Percentiles rank a stretch among this genome's conserved stretches.
These are phyloP conservation scores for Diplodia sapinea DNA, from an alignment of 2,329 filamentous ascomycete species.

Conservation along the genomic window DNA sequence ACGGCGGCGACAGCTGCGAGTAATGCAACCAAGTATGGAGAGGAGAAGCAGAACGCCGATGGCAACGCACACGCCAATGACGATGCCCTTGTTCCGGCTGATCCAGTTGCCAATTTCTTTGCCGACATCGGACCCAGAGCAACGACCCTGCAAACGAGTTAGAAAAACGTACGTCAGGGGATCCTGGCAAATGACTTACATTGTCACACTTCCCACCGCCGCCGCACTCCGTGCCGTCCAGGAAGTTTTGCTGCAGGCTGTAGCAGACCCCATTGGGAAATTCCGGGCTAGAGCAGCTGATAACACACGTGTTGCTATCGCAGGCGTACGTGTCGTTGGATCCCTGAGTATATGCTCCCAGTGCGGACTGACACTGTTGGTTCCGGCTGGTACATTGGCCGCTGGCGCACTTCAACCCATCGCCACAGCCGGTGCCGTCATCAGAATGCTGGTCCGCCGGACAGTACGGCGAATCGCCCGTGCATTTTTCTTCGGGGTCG, in stretches of 20 bases:
- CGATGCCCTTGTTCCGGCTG: constrained; percentile 74
- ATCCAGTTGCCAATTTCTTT: constrained; percentile 80
- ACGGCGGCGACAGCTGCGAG: constrained; percentile 58
- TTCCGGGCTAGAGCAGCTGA: constrained; percentile 76
- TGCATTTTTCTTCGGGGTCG: constrained; percentile 84
- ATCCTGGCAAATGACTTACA: constrained; percentile 47
- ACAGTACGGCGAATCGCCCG: constrained; percentile 73
- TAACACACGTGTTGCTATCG: constrained; percentile 69
- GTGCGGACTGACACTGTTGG: constrained; percentile 82
- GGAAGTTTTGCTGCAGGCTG: constrained; percentile 84
- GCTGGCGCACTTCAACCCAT: constrained; percentile 77
- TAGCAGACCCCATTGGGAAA: constrained; percentile 72
- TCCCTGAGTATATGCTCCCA: constrained; percentile 71
- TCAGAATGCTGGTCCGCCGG: constrained; percentile 72
- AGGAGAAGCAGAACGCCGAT: constrained; percentile 73
- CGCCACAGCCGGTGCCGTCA: constrained; percentile 75
- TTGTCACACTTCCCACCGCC: constrained; percentile 80
- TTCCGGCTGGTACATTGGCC: constrained; percentile 95
- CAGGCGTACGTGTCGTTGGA: constrained; percentile 79
- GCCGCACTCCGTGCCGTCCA: constrained; percentile 86
- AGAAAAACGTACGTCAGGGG: not conserved
- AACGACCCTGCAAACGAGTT: constrained; percentile 64
- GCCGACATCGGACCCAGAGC: constrained; percentile 70
- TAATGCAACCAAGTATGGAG: constrained; percentile 70
- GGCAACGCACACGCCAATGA: constrained; percentile 77